These are phyloP conservation scores for Eucalyptus tenuipes DNA, from an alignment of 345 rosid genomes.

Conservation along the genomic window DNA sequence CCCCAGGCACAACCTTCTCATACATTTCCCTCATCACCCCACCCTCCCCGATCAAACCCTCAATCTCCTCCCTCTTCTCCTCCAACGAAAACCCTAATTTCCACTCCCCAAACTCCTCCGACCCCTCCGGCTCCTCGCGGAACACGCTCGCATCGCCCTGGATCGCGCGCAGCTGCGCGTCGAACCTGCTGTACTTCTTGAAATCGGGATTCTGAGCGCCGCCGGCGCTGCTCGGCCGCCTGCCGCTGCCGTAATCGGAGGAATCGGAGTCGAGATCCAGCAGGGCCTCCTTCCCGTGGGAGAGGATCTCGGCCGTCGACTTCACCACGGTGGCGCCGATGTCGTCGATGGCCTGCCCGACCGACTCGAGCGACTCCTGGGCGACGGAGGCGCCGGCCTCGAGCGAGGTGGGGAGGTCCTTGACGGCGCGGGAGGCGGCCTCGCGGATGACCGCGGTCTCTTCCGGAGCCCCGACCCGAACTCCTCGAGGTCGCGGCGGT, in stretches of 20 bases:
- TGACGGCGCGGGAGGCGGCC: slow-evolving; percentile 71
- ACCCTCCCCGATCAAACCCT: slow-evolving; percentile 15
- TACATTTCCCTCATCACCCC: slow-evolving; percentile 24
- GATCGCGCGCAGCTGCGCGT: slow-evolving; percentile 40
- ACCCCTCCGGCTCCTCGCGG: slow-evolving; percentile 45
- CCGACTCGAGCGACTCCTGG: slow-evolving; percentile 18
- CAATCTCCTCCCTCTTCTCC: slow-evolving; percentile 29
- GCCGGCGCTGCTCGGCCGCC: background rate
- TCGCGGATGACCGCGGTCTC: slow-evolving; percentile 55
- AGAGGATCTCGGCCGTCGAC: slow-evolving; percentile 58
- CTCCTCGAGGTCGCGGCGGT: slow-evolving; percentile 67
- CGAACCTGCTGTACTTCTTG: slow-evolving; percentile 58
- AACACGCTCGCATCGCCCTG: slow-evolving; percentile 39
- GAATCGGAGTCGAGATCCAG: slow-evolving; percentile 11
- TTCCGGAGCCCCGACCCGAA: slow-evolving; percentile 58
- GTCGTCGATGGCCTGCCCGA: slow-evolving; percentile 77
- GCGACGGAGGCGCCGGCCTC: slow-evolving; percentile 58
- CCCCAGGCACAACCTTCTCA: slow-evolving; percentile 18
- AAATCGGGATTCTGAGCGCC: background rate
- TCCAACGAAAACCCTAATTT: slow-evolving; percentile 34
- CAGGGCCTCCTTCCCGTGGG: slow-evolving; percentile 45
- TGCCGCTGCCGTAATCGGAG: background rate
- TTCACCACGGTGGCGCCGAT: slow-evolving; percentile 66
- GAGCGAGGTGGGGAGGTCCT: slow-evolving; percentile 46
- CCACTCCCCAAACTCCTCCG: slow-evolving; percentile 40